Evolutionary conservation across 371 early-diverging fungal genomes (phyloP).

Genomic region (Dentiscutata heterogama): DNA sequence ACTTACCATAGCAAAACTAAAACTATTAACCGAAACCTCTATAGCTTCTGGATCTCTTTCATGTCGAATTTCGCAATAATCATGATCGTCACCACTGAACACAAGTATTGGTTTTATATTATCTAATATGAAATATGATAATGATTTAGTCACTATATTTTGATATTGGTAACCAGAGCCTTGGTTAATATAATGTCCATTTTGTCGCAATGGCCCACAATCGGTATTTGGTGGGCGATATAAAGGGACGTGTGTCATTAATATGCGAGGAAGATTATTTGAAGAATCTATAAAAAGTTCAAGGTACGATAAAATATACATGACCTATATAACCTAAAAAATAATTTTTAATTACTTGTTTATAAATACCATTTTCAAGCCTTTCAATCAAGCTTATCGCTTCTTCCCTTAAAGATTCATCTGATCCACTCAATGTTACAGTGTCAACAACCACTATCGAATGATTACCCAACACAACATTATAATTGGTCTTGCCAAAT

Average conservation of each 20-base stretch:
- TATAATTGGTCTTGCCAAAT: constrained; percentile 79
- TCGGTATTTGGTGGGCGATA: constrained; percentile 65
- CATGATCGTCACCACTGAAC: constrained; percentile 95
- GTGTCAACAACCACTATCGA: constrained; percentile 83
- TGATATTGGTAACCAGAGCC: constrained; percentile 85
- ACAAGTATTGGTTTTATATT: constrained; percentile 73
- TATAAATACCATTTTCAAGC: constrained; percentile 49
- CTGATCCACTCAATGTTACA: constrained; percentile 69
- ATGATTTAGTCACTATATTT: constrained; percentile 71
- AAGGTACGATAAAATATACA: background rate
- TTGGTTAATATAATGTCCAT: constrained; percentile 57
- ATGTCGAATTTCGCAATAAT: constrained; percentile 80
- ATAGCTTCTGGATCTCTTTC: constrained; percentile 7
- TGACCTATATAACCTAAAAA: background rate
- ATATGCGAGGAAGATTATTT: constrained; percentile 59
- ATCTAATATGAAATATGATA: constrained; percentile 68
- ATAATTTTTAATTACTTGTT: background rate
- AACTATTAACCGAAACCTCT: constrained; percentile 59
- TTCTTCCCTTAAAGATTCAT: constrained; percentile 56
- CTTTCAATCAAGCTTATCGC: constrained; percentile 59
- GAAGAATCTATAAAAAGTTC: constrained; percentile 25
- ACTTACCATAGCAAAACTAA: constrained; percentile 42
- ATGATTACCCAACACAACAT: constrained; percentile 66
- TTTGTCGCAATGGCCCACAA: constrained; percentile 81
- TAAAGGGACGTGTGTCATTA: constrained; percentile 87